phyloP scores from a whole-genome alignment of 306 rosid genomes.

The Vigna nakashimae region DNA sequence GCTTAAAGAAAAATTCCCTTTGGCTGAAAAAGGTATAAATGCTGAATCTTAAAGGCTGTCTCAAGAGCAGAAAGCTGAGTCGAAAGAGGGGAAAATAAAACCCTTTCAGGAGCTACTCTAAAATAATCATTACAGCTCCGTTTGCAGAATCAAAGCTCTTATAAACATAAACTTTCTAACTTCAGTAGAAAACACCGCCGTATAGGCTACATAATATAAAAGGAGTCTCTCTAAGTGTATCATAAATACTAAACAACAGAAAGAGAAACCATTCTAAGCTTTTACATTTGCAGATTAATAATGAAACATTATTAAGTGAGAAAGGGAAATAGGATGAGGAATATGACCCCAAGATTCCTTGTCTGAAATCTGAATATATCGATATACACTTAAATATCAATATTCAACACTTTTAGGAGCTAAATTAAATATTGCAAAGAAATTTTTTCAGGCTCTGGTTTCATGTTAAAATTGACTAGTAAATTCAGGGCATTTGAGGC shows the following conservation, averaged over 20 bases:
- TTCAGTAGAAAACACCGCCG: background rate
- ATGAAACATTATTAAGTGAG: background rate
- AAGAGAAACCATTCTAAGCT: constrained; percentile 16
- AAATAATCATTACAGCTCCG: background rate
- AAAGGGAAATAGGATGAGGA: background rate
- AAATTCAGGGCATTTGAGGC: constrained; percentile 21
- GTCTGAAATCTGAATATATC: background rate
- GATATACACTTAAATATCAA: background rate
- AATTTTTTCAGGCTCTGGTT: background rate
- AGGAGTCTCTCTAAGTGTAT: background rate
- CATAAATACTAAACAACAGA: background rate
- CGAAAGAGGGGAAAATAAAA: background rate
- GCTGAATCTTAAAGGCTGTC: background rate
- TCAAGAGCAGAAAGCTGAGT: background rate
- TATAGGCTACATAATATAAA: background rate
- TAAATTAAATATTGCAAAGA: background rate
- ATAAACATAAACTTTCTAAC: background rate
- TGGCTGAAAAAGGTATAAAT: constrained; percentile 8
- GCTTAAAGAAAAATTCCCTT: constrained; percentile 24
- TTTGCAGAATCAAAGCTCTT: background rate
- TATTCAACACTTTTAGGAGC: background rate
- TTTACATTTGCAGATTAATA: background rate
- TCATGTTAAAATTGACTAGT: background rate
- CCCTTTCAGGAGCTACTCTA: background rate
- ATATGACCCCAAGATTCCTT: background rate